These are phyloP conservation scores for Dendrothele bispora DNA, from an alignment of 768 basidiomycete genomes.

Conservation along the genomic window DNA sequence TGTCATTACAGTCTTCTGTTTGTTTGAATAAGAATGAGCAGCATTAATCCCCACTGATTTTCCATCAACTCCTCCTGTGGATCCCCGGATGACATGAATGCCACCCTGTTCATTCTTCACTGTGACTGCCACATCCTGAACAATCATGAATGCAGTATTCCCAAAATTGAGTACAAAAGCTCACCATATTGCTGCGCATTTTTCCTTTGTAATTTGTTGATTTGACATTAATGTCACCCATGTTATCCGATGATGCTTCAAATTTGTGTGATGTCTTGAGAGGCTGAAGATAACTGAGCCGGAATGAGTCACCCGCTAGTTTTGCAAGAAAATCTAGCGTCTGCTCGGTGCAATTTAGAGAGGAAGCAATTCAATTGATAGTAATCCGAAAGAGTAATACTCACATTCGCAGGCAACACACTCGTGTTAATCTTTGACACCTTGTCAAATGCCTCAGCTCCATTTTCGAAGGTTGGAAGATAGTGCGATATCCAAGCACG, in stretches of 20 bases:
- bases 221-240: constrained; percentile 25
- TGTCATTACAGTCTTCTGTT: constrained; percentile 31
- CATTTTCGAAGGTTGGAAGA: constrained; percentile 39
- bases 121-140: constrained; percentile 28
- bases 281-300: constrained; percentile 51
- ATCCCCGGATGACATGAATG: constrained; percentile 43
- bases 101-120: constrained; percentile 26
- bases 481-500: constrained; percentile 54
- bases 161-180: constrained; percentile 3
- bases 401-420: constrained; percentile 31
- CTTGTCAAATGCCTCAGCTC: constrained; percentile 39
- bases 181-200: constrained; percentile 37
- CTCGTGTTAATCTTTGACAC: constrained; percentile 45
- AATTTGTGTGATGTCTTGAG: constrained; percentile 42
- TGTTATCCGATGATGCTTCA: constrained; percentile 17
- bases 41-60: no score
- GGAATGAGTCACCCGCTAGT: constrained; percentile 42
- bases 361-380: neutral
- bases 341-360: constrained; percentile 18
- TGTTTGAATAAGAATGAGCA: constrained; percentile 24
- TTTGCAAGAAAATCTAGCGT: constrained; percentile 44
- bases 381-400: constrained; percentile 14
- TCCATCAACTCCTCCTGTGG: constrained; percentile 44
- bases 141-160: neutral
- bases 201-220: constrained; percentile 40